Evolutionary conservation across 208 protist species (phyloP), one percentile per base, ranked within the genome.

Genomic region (Leishmania martiniquensis): DNA sequence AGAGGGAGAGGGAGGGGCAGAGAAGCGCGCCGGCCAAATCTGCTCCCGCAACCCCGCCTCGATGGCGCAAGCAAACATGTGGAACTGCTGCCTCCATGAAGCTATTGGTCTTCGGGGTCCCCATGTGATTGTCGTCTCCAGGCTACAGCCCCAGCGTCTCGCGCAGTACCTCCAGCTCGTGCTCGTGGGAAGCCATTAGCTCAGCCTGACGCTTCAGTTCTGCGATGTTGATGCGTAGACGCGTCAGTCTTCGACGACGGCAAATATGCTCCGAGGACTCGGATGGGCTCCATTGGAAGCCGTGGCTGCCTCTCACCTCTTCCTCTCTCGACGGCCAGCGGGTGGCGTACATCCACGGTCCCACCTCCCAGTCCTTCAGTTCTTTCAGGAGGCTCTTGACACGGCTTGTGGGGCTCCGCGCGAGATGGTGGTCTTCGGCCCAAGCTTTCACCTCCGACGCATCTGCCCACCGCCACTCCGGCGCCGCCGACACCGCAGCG

Each of bases 391-490:
- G 78, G n/a, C 83, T 68, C 71, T 80, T 82, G 5, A 76, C 68
- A 37, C 60, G 81, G 37, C 17, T n/a, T 13, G 10, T 52, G 20
- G 66, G 42, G 57, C 25, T 7, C 10, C 20, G 49, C 44, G 37
- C 10, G 0, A n/a, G 22, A 39, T 29, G 25, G 54, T 75, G 25
- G 4, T 70, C 76, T 39, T 80, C 34, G 2, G 57, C 37, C 75
- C 73, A 75, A 13, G 55, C 51, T 45, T 29, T 37, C 25, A 51
- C 29, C 57, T 77, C 66, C 47, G 13, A 52, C 4, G 82, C 78
- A 44, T 45, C 79, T 4, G 81, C 89, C 90, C 90, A 94, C n/a
- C 79, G 77, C 85, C 87, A 94, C 66, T 75, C 78, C n/a, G n/a
- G 37, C 42, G 70, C 42, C 42, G 42, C 29, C 15, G 10, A 13